Base-by-base conservation (phyloP, 306 rosid genomes). In the Rosa chinensis region DNA sequence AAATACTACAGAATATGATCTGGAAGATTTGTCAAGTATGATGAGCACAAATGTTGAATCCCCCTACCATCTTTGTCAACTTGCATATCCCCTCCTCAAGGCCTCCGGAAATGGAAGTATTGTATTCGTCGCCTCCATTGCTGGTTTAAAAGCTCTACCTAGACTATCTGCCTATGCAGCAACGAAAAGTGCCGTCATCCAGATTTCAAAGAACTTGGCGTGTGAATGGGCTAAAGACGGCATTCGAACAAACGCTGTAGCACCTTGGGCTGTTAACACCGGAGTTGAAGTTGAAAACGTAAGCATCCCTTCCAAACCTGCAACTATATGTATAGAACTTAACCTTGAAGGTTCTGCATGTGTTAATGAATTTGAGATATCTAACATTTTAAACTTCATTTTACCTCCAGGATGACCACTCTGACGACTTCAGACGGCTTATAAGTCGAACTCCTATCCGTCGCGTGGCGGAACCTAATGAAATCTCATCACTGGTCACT, bases 211-310 rank as follows among this genome's bases (percentile, higher is more conserved):
- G 81, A 92, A 87, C 79, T 48, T 90, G 50, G 97, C 94, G 3
- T 73, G 87, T 23, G 94, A 92, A 73, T 92, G 97, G 97, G 91
- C 89, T 45, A 87, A 84, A 85, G 97, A 92, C 76, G 82, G 81
- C 10, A 90, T 88, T 62, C 88, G 94, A 5, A 64, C 81, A 16
- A 92, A 86, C 72, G 39, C 73, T 58, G 92, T 92, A 6, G 91
- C 92, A 73, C 91, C 97, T 14, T 87, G 92, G 79, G 7, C 66
- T 13, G 78, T 81, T 11, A 81, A 3, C 70, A 88, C 84, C 28
- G 78, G 70, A 7, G 55, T 7, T 43, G 23, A 75, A 59, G 55
- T 43, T 6, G 70, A 64, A 13, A 64, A 64, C 18, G 70, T 64
- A 64, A 13, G 20, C 16, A 64, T 52, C 13, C 11, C 23, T 37